Base-by-base conservation (phyloP, 2,329 filamentous ascomycete genomes). In the Hypoxylon sp. region DNA sequence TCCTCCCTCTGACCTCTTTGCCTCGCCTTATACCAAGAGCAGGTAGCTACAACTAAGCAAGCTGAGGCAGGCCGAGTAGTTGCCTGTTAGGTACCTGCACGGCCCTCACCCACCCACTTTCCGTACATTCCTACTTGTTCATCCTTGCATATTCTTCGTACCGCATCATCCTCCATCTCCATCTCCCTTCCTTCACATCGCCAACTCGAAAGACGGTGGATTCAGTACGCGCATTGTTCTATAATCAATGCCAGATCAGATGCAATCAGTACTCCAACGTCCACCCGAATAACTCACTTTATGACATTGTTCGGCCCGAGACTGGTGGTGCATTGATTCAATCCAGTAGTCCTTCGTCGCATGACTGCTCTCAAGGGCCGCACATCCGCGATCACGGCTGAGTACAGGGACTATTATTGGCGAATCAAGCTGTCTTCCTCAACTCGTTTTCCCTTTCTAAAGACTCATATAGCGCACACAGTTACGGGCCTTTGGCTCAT, bases 141-240 rank as follows among this genome's bases (percentile, higher is more conserved):
- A 46, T 52, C 29, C 34, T 37, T 59, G 43, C 46, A 32, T 45
- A 37, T 6, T 50, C 56, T 51, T 52, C 41, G 16, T 47, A 46
- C 32, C 21, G n/a, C 30, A 9, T 16, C 25, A 37, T 27, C 30
- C 12, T 14, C 37, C 43, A 30, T 57, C 12, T 14, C 37, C 43
- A 30, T 57, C 60, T 39, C 25, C 46, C 25, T 51, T 45, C 55
- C 50, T 48, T 54, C 41, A 34, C 48, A 58, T 48, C 50, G 23
- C 29, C 27, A 25, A 51, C 23, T 34, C 32, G 14, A 34, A 61
- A 61, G 58, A 41, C 19, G 21, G 30, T 46, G 16, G 37, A 56
- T 34, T 62, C 25, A 32, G 32, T 27, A 53, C 46, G 41, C 30
- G 43, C 25, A 55, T 19, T 14, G 27, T 46, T 55, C 46, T 46